Base-by-base conservation (phyloP, 2,329 filamentous ascomycete genomes). In the Chalaropsis ovoidea region DNA sequence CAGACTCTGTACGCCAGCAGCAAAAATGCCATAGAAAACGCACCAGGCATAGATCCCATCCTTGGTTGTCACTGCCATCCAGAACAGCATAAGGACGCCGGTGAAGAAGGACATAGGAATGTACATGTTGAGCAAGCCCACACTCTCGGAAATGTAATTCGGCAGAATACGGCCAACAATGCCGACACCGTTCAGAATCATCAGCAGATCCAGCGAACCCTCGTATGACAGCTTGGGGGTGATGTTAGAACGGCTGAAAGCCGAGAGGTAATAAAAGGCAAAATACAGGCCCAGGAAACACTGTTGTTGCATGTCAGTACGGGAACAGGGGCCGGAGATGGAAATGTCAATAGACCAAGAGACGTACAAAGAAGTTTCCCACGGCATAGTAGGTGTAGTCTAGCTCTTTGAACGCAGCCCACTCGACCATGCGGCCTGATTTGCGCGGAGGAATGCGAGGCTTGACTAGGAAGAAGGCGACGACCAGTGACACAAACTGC, bases 121-220 rank as follows among this genome's bases (percentile, higher is more conserved):
- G 67, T 87, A 77, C 45, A 85, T 75, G 71, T 86, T 89, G 67
- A 89, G 72, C 0, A 82, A 77, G 0, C 87, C 86, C 19, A 76
- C 65, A 8, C 72, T 72, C 74, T 88, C 85, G 2, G 85, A 84
- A 1, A 86, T 69, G 68, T 79, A 76, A 71, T 80, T 84, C 0
- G 84, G 84, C 0, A 83, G 69, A 11, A 87, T 67, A 0, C 86
- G 81, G 10, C 84, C 84, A 1, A 82, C 66, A 15, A 83, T 66
- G 1, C 86, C 84, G 11, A 84, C 77, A 22, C 81, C 84, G 73
- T 89, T 90, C 71, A 88, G 76, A 2, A 88, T 76, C 31, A 88
- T 77, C 13, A 89, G 75, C 7, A 89, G 72, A 70, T 86, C 81
- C 62, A 88, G 79, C 3, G 83, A 79, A 42, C 78, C 76, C 2